Evolutionary conservation across 139 green algal species (phyloP), one percentile per base, ranked within the genome.

Genomic region (Coccomyxa sp.): DNA sequence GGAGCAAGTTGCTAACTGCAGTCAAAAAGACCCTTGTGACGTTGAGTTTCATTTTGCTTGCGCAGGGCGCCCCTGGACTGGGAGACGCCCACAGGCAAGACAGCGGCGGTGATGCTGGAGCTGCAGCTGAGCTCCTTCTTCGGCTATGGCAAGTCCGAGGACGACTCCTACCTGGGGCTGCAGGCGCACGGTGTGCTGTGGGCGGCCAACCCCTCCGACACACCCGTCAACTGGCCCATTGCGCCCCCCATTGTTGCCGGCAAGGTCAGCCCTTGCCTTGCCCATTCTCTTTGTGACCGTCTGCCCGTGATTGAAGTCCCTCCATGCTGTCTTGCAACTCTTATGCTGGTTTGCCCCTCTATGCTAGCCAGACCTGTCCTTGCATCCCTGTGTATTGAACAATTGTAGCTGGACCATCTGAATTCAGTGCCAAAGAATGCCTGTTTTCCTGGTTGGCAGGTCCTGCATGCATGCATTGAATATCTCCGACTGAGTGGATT

Each of bases 121-220:
- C 59, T 83, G 28, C 27, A 77, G 59, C 51, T 83, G 21, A 32
- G 27, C 60, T 14, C 79, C 27, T 83, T 77, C 79, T 83, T 83
- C 60, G 79, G 79, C n/a, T 83, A 83, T 63, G 63, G 63, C 60
- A 83, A 83, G 63, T 30, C 59, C 14, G 79, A 58, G 27, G 60
- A 18, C 13, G 79, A 75, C 63, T n/a, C 63, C 14, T 83, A 83
- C 79, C 79, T 83, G 59, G 79, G 79, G 60, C 60, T 77, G 63
- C 79, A 83, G 79, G 68, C 45, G 45, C 79, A 83, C 79, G 79
- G 79, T 57, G 79, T 83, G n/a, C 60, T 83, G 59, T 83, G 79
- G 79, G 60, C 60, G 14, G 79, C 79, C 27, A 63, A 58, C 17
- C 23, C 45, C 57, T 27, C 79, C 1, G 23, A 76, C 27, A 16